Evolutionary conservation across 768 basidiomycete genomes (phyloP).

Genomic region (Tricholoma bakamatsutake): DNA sequence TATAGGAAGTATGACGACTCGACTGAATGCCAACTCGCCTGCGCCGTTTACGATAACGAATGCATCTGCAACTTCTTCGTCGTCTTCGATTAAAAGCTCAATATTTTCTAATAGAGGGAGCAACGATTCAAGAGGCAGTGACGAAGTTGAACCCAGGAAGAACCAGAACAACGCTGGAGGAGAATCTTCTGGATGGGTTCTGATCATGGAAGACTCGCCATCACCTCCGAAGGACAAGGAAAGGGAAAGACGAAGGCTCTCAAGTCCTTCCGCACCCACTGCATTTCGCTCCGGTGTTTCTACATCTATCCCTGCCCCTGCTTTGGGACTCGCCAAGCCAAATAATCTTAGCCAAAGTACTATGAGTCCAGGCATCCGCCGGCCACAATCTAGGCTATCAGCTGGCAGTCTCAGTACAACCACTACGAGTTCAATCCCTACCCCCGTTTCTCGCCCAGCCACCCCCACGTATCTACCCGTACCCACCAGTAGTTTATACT

Average conservation of each 20-base stretch:
- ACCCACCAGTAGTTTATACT: conserved; percentile 47
- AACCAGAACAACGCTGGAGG: conserved; percentile 41
- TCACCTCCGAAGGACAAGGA: conserved; percentile 55
- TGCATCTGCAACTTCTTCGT: conserved; percentile 26
- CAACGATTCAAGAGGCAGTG: conserved; percentile 39
- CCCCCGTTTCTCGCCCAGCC: conserved; percentile 63
- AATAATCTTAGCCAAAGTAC: conserved; percentile 38
- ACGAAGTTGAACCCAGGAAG: conserved; percentile 40
- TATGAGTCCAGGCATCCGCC: conserved; percentile 41
- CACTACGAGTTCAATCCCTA: conserved; percentile 58
- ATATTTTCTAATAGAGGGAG: conserved; percentile 37
- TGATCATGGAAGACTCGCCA: conserved; percentile 85
- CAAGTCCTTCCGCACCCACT: conserved; percentile 57
- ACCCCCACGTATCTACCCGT: conserved; percentile 78
- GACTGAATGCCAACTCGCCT: conserved; percentile 35
- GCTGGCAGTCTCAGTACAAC: conserved; percentile 43
- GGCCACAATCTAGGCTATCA: conserved; percentile 73
- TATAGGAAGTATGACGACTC: conserved; percentile 69
- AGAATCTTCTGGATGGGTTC: conserved; percentile 78
- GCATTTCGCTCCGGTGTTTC: conserved; percentile 44
- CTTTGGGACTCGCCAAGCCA: conserved; percentile 30
- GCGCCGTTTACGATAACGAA: conserved; percentile 24
- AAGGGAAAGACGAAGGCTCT: conserved; percentile 51
- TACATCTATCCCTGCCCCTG: conserved; percentile 39
- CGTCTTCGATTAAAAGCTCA: conserved; percentile 33